Evolutionary conservation across 192 early-diverging fungal genomes (phyloP), one percentile per base, ranked within the genome.

Genomic region (Coemansia sp.): DNA sequence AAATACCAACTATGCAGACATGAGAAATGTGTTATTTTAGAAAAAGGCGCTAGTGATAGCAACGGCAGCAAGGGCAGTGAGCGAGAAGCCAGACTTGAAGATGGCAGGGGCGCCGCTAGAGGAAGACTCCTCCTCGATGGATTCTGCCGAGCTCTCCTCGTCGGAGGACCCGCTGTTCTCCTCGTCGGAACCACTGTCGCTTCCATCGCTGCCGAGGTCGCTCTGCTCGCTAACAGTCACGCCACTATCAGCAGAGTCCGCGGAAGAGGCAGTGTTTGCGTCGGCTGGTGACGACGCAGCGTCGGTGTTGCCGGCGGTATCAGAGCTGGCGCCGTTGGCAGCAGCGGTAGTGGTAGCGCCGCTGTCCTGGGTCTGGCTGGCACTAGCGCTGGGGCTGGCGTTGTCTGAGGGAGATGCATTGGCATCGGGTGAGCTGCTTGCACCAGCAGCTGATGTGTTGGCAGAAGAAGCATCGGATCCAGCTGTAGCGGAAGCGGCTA

Each of bases 41-140:
- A 65, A 65, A 19, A 65, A 38, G 6, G 37, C 57, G 13, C 65
- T 31, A 5, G 65, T 55, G 7, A 67, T 47, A 67, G 45, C 65
- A 31, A 57, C 55, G 34, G 50, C 40, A 50, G 59, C 33, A 19
- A 67, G 41, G 1, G 65, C 57, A 6, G 65, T 33, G 34, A 60
- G 23, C 6, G 65, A 55, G 48, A 67, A 34, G 6, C 50, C 30
- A 8, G 65, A 50, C 7, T 27, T 23, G 22, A 60, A 15, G n/a
- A 55, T 23, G 14, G 57, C 20, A 15, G 34, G 4, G 6, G 57
- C 50, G 22, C 57, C 52, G 52, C 57, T 67, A 36, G 55, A 28
- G 17, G n/a, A 22, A 29, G 44, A 47, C 9, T 57, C 42, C 2
- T 64, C 62, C 3, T 64, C 62, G 42, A 17, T 27, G 31, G 47